Evolutionary conservation across 805 yeast species (phyloP), one percentile per base, ranked within the genome.

Genomic region (Kluyveromyces lactis): DNA sequence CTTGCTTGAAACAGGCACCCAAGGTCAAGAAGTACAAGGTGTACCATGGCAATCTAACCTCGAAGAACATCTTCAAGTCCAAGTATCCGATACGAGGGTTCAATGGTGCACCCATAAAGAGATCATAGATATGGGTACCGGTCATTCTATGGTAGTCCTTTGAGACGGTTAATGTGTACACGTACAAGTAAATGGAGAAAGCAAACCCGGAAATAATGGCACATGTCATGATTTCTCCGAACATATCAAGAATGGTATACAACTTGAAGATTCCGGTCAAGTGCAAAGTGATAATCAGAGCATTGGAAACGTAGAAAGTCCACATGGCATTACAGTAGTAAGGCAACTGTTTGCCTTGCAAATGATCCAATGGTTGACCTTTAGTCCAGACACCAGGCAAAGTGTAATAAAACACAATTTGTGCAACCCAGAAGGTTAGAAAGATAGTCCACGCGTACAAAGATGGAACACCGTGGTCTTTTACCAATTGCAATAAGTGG

Each of bases 21-120:
- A 84, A 63, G 2, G 90, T 71, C 47, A 87, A 62, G 67, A 86
- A 84, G 63, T 80, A 79, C 36, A 92, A 66, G 11, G 87, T 85
- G 67, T 79, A 92, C 98, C 98, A 92, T 12, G 98, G 98, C 44
- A 92, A 71, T 60, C 98, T 79, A 32, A 92, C 97, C 65, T 92
- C 98, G 60, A 87, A 90, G 64, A 92, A 92, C 95, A 92, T 86
- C 71, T 92, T 92, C 61, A 86, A 69, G 64, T 92, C 98, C 52
- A 90, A 72, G 51, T 80, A 81, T 31, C 97, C 97, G 57, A 90
- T 71, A 60, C 98, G 75, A 47, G 98, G 98, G 64, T 92, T 92
- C 60, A 92, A 75, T 31, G 97, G 95, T 12, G 96, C 96, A 36
- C 98, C 98, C 94, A 92, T 80, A 68, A 92, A 92, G 55, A 86